These are phyloP conservation scores for Penicillium ochrochloron DNA, from an alignment of 495 filamentous ascomycete species.

Conservation along the genomic window DNA sequence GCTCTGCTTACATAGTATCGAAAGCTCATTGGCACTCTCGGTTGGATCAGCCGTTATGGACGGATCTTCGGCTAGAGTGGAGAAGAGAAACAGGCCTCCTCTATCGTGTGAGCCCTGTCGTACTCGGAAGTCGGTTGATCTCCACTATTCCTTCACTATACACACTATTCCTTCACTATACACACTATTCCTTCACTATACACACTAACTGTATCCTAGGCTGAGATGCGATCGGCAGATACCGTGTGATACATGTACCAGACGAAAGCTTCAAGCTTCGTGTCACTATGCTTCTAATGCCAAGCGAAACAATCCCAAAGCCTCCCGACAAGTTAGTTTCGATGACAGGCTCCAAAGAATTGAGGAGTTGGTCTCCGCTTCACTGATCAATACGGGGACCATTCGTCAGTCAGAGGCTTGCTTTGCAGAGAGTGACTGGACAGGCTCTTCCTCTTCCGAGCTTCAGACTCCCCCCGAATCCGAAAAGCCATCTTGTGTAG, in stretches of 20 bases:
- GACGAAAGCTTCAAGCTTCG: slow-evolving; percentile 42
- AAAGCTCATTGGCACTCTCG: neutral
- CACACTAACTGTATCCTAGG: slow-evolving; percentile 26
- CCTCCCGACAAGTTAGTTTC: slow-evolving; percentile 41
- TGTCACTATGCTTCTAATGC: slow-evolving; percentile 53
- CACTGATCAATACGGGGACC: neutral
- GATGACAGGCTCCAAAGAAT: slow-evolving; percentile 56
- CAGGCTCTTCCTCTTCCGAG: neutral
- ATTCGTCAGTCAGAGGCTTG: neutral
- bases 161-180: too few relatives aligned
- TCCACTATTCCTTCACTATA: neutral
- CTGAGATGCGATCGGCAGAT: slow-evolving; percentile 51
- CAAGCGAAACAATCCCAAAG: slow-evolving; percentile 39
- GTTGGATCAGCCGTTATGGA: neutral
- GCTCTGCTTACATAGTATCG: neutral
- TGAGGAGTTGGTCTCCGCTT: slow-evolving; percentile 44
- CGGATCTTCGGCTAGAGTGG: slow-evolving; percentile 8
- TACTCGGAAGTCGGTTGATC: slow-evolving; percentile 38
- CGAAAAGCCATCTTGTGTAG: neutral
- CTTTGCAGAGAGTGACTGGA: neutral
- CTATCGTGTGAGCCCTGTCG: slow-evolving; percentile 46
- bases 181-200: too few relatives aligned
- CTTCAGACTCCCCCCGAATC: neutral
- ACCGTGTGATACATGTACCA: slow-evolving; percentile 51
- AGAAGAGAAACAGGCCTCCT: slow-evolving; percentile 45